Base-by-base conservation (phyloP, 495 filamentous ascomycete genomes). In the Venustampulla echinocandica region DNA sequence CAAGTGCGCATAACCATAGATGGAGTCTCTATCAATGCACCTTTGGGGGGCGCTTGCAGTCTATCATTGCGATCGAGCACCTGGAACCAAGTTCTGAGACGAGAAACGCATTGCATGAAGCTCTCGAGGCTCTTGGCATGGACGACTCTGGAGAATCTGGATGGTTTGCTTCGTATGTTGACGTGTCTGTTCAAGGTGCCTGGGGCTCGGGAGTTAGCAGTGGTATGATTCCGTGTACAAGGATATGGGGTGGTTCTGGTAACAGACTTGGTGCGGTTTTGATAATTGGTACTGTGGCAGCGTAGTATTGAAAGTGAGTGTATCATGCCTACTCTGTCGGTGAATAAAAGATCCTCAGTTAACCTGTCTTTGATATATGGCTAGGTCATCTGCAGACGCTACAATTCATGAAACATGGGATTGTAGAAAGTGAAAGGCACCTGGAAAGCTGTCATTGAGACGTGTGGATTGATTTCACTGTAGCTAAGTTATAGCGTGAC, bases 211-310 rank as follows among this genome's bases (percentile, higher is more conserved):
- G 32, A 34, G 9, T 10, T 13, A n/a, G 32, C 13, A 34, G 17
- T 13, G 32, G 32, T 3, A 34, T n/a, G 32, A 20, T 40, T 10
- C 36, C 36, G 4, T 40, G 36, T 40, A 40, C 4, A 17, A 11
- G 36, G 3, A 40, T 40, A 3, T 40, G 36, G 36, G 36, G 20
- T 18, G 36, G 36, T n/a, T n/a, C n/a, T n/a, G n/a, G n/a, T n/a
- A n/a, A n/a, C n/a, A n/a, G n/a, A n/a, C n/a, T n/a, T n/a, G n/a
- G n/a, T n/a, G n/a, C n/a, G n/a, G n/a, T n/a, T n/a, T n/a, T n/a
- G n/a, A n/a, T n/a, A n/a, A n/a, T n/a, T n/a, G n/a, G n/a, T n/a
- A n/a, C n/a, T n/a, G n/a, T n/a, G n/a, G n/a, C n/a, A n/a, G n/a
- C n/a, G n/a, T n/a, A n/a, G n/a, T n/a, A n/a, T n/a, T n/a, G n/a